These are phyloP conservation scores for Lactuca saligna DNA, from an alignment of 129 eudicot species.

Conservation along the genomic window DNA sequence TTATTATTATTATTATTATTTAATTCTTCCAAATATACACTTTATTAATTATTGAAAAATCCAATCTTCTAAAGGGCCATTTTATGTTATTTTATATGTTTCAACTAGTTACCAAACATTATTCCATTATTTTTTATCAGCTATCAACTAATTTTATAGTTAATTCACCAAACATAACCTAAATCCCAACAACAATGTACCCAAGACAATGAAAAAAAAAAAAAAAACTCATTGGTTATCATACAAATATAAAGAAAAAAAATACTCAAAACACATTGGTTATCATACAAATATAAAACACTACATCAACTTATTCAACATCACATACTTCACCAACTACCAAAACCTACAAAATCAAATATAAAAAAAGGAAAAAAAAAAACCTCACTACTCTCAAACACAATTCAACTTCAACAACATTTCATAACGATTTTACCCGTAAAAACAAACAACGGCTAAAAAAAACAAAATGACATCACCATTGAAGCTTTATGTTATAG, in stretches of 20 bases:
- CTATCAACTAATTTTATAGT: too few relatives aligned
- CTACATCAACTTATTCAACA: constrained; percentile 28
- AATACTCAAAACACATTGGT: not conserved
- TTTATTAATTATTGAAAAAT: too few relatives aligned
- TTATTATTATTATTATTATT: too few relatives aligned
- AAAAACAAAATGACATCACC: constrained; percentile 11
- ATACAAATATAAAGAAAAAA: not conserved
- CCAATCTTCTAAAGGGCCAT: too few relatives aligned
- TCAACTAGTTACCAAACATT: too few relatives aligned
- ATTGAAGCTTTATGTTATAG: constrained; percentile 13
- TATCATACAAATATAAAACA: constrained; percentile 2
- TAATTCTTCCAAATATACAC: too few relatives aligned
- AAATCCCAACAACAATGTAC: too few relatives aligned
- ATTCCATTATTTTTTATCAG: too few relatives aligned
- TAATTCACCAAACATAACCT: not conserved
- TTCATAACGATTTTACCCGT: not conserved
- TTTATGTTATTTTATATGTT: too few relatives aligned
- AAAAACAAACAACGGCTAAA: not conserved
- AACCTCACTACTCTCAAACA: constrained; percentile 22
- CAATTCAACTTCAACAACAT: constrained; percentile 17
- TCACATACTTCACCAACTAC: constrained; percentile 23
- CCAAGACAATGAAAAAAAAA: too few relatives aligned
- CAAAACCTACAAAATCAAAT: constrained; percentile 22
- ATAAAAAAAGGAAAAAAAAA: not conserved
- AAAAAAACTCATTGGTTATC: not conserved